Percentiles rank a stretch among this genome's conserved stretches.
These are phyloP conservation scores for Corylus heterophylla DNA, from an alignment of 306 rosid genomes.

Conservation along the genomic window DNA sequence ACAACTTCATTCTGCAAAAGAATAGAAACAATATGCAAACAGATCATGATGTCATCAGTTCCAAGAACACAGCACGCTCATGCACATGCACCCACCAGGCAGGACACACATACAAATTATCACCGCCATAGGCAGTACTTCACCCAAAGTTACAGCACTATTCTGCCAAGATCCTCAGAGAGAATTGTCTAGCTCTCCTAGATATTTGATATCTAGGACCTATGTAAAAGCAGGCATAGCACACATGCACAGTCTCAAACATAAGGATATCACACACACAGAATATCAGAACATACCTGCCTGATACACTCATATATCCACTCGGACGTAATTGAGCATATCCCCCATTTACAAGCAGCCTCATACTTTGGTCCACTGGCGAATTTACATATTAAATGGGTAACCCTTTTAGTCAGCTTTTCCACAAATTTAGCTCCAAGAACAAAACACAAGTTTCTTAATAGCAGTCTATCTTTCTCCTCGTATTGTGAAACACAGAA, in stretches of 20 bases:
- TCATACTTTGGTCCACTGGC: conserved; percentile 80
- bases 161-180: background rate
- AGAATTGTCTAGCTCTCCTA: background rate
- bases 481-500: conserved; percentile 95
- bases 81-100: background rate
- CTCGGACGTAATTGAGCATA: conserved; percentile 59
- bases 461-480: conserved; percentile 70
- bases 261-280: conserved; percentile 15
- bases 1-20: conserved; percentile 51
- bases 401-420: conserved; percentile 73
- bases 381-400: conserved; percentile 89
- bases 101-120: background rate
- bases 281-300: conserved; percentile 55
- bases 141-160: background rate
- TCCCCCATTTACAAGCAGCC: conserved; percentile 84
- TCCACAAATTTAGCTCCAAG: conserved; percentile 85
- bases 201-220: background rate
- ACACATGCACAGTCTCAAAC: background rate
- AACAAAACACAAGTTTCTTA: conserved; percentile 80
- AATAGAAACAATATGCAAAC: background rate
- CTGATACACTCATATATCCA: conserved; percentile 94
- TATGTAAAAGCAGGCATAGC: background rate
- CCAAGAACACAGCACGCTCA: background rate
- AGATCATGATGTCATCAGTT: background rate
- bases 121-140: background rate